These are phyloP conservation scores for Raphanus raphanistrum DNA, from an alignment of 345 rosid species.

Conservation along the genomic window DNA sequence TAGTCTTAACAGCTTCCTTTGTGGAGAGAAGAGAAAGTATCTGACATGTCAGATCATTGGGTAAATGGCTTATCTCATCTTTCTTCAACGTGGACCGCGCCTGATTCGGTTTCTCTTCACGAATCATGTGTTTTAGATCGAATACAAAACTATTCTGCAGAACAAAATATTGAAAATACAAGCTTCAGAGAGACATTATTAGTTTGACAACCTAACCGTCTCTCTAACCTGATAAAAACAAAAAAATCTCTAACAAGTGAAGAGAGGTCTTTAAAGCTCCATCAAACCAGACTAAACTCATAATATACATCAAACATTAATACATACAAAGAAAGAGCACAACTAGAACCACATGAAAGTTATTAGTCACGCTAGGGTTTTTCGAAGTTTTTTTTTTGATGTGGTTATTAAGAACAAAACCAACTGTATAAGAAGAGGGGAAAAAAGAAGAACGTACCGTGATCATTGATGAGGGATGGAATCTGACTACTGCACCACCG, in stretches of 20 bases:
- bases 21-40: background rate
- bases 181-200: background rate
- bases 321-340: background rate
- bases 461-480: background rate
- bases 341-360: background rate
- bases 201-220: background rate
- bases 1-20: background rate
- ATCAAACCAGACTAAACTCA: background rate
- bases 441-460: background rate
- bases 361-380: background rate
- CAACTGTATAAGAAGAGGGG: background rate
- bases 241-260: background rate
- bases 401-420: background rate
- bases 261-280: background rate
- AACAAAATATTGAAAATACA: background rate
- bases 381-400: background rate
- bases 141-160: background rate
- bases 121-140: background rate
- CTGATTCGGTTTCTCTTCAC: no score
- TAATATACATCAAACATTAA: background rate
- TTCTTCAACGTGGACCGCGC: background rate
- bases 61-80: background rate
- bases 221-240: no score
- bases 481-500: background rate
- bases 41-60: background rate